These are phyloP conservation scores for Centaurea solstitialis DNA, from an alignment of 129 eudicot genomes.

Conservation along the genomic window DNA sequence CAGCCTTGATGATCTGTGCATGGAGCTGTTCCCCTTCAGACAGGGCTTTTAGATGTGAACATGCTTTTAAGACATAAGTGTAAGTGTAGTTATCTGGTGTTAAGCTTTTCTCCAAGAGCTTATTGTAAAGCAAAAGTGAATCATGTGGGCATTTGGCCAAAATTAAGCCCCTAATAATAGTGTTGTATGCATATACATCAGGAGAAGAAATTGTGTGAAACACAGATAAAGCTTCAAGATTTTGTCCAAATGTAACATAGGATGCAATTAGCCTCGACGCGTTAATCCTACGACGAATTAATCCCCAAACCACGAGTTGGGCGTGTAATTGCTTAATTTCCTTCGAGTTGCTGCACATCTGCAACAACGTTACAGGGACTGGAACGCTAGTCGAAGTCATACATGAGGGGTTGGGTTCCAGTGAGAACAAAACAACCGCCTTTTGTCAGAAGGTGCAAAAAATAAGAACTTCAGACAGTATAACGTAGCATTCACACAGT, in stretches of 20 bases:
- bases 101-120: constrained; percentile 29
- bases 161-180: constrained; percentile 45
- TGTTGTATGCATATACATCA: constrained; percentile 46
- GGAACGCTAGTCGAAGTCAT: constrained; percentile 13
- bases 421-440: not conserved
- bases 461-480: not conserved
- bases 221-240: constrained; percentile 36
- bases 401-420: not conserved
- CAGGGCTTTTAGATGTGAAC: constrained; percentile 43
- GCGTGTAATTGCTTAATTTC: constrained; percentile 41
- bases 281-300: constrained; percentile 31
- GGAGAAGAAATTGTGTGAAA: constrained; percentile 34
- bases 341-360: constrained; percentile 28
- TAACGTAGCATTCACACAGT: not conserved
- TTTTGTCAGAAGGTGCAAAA: not conserved
- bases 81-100: constrained; percentile 46
- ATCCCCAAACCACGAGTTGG: constrained; percentile 34
- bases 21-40: constrained; percentile 51
- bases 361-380: constrained; percentile 21
- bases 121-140: constrained; percentile 37
- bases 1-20: constrained; percentile 46
- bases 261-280: constrained; percentile 42
- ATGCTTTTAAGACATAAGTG: constrained; percentile 50
- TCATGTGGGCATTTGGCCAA: constrained; percentile 21
- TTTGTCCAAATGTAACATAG: constrained; percentile 28